A percentile compares a stretch with the other conserved stretches of the same genome.
Conservation (phyloP, 2,329 filamentous ascomycete genomes). For the Beauveria caledonica region DNA sequence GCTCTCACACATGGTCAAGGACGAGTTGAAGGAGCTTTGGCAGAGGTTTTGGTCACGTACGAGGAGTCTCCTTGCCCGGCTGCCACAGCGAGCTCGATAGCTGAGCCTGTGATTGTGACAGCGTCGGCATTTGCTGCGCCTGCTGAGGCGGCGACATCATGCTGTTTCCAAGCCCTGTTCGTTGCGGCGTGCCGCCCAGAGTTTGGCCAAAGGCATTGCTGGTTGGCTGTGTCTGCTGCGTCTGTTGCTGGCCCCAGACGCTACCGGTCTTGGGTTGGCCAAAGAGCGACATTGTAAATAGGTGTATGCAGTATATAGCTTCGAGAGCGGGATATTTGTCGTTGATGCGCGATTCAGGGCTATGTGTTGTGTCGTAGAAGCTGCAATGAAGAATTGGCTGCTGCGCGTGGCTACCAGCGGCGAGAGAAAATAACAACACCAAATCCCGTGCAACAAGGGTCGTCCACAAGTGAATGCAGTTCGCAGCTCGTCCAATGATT, state of each 20-base stretch:
- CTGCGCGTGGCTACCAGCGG: not conserved
- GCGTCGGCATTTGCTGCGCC: constrained; percentile 32
- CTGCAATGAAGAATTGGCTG: not conserved
- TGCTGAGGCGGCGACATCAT: constrained; percentile 31
- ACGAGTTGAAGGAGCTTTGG: not conserved
- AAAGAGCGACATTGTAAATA: constrained; percentile 29
- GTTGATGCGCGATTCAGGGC: not conserved
- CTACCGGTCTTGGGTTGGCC: constrained; percentile 29
- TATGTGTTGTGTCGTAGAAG: not conserved
- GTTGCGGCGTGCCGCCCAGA: constrained; percentile 29
- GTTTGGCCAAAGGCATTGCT: constrained; percentile 24
- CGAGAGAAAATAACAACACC: not conserved
- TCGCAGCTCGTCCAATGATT: not conserved
- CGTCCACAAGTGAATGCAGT: not conserved
- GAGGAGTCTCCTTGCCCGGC: constrained; percentile 40
- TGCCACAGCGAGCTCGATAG: constrained; percentile 45
- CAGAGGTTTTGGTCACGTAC: constrained; percentile 25
- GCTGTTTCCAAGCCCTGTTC: constrained; percentile 21
- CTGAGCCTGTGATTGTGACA: constrained; percentile 38
- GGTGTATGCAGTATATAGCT: constrained; percentile 1
- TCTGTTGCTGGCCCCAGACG: constrained; percentile 31
- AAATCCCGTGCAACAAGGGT: not conserved
- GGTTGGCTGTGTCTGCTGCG: constrained; percentile 22
- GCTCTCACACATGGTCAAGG: not conserved
- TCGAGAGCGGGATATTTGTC: not conserved